Conservation (phyloP, 2,329 filamentous ascomycete genomes). For the Acephala macrosclerotiorum region DNA sequence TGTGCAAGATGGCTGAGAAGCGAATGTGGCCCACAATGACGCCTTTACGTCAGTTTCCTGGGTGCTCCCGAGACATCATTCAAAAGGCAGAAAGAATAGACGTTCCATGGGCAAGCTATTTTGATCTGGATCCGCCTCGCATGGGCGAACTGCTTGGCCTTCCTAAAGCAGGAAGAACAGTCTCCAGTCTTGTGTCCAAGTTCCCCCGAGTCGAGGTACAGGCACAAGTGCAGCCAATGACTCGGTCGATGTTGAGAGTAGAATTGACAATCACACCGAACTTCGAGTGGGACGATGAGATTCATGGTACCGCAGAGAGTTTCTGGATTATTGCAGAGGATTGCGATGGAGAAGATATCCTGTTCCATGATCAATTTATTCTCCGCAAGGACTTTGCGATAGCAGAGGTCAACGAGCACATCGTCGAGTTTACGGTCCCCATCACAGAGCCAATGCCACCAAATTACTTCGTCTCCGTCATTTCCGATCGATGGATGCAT, state of each 20-base stretch:
- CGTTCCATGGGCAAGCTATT: constrained; percentile 91
- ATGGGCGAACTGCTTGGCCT: constrained; percentile 95
- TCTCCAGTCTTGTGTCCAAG: constrained; percentile 87
- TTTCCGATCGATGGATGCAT: constrained; percentile 98
- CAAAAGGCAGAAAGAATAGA: constrained; percentile 95
- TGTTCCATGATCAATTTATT: constrained; percentile 94
- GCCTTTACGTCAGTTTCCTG: constrained; percentile 87
- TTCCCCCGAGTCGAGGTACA: constrained; percentile 94
- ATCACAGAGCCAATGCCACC: constrained; percentile 98
- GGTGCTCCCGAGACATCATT: constrained; percentile 83
- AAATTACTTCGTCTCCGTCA: constrained; percentile 95
- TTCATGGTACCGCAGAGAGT: constrained; percentile 88
- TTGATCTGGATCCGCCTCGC: constrained; percentile 92
- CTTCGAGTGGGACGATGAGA: constrained; percentile 91
- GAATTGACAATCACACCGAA: constrained; percentile 92
- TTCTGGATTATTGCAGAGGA: constrained; percentile 99
- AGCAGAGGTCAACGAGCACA: constrained; percentile 87
- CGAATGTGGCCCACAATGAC: constrained; percentile 99
- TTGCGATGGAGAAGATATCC: constrained; percentile 93
- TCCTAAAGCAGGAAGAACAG: constrained; percentile 84
- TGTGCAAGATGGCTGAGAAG: constrained; percentile 99
- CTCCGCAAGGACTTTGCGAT: constrained; percentile 88
- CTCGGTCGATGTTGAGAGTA: constrained; percentile 88
- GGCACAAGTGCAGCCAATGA: constrained; percentile 93
- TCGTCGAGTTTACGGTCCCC: constrained; percentile 95